phyloP scores from a whole-genome alignment of 768 basidiomycete species.

The Cystobasidium ongulense region DNA sequence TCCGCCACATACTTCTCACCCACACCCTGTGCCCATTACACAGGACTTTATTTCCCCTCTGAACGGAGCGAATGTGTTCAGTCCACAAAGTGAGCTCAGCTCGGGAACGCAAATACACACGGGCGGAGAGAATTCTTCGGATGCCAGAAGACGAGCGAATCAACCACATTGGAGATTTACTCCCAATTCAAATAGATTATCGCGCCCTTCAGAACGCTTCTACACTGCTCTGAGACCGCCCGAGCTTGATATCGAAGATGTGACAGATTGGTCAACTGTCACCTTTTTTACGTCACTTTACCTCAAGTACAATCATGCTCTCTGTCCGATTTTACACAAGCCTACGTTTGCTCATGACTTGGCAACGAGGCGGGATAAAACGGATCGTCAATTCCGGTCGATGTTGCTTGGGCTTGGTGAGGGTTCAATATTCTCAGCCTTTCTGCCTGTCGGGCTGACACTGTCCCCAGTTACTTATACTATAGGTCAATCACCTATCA shows the following conservation, averaged over 20 bases:
- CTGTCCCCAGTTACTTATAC: constrained; percentile 19
- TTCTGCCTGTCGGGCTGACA: not conserved
- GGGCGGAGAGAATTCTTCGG: not conserved
- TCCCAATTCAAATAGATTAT: not conserved
- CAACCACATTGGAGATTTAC: not conserved
- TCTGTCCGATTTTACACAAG: constrained; percentile 11
- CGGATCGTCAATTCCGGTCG: constrained; percentile 14
- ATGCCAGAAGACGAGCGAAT: not conserved
- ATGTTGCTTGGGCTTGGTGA: constrained; percentile 10
- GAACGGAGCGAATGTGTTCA: not conserved
- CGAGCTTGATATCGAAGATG: constrained; percentile 14
- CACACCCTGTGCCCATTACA: not conserved
- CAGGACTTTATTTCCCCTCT: not conserved
- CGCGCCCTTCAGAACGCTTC: not conserved
- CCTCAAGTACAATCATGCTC: constrained; percentile 11
- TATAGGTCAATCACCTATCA: constrained; percentile 21
- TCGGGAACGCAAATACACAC: not conserved
- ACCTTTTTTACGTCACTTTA: constrained; percentile 9
- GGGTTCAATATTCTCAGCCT: not conserved
- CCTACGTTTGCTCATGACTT: constrained; percentile 15
- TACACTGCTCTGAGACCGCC: constrained; percentile 7
- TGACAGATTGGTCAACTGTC: constrained; percentile 13
- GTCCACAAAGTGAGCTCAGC: not conserved
- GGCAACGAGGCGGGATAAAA: constrained; percentile 16
- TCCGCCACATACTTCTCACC: not conserved